These are phyloP conservation scores for Trichomonascaceae sp. DNA, from an alignment of 1,139 yeast genomes.

Conservation along the genomic window DNA sequence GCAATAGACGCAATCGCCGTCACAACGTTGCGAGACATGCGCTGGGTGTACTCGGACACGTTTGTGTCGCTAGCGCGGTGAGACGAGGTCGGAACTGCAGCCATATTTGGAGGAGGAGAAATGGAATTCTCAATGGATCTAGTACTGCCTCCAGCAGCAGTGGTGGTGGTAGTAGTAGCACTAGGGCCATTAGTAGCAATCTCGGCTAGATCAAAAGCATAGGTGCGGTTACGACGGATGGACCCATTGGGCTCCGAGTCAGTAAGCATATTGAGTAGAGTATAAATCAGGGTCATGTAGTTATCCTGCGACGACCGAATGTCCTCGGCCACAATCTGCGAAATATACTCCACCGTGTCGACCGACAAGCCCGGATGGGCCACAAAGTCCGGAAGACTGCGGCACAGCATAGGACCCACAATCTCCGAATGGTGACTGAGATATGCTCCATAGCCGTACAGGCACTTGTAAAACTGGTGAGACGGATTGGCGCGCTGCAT, in stretches of 20 bases:
- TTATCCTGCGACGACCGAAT: constrained; percentile 56
- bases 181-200: constrained; percentile 4
- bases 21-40: constrained; percentile 35
- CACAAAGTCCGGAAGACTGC: constrained; percentile 27
- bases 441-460: constrained; percentile 43
- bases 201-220: constrained; percentile 2
- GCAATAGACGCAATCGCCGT: constrained; percentile 64
- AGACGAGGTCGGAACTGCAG: constrained; percentile 9
- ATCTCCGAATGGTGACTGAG: constrained; percentile 33
- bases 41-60: not conserved
- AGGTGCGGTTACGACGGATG: constrained; percentile 4
- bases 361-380: constrained; percentile 28
- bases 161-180: constrained; percentile 1
- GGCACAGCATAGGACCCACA: constrained; percentile 20
- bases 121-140: constrained; percentile 17
- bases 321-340: constrained; percentile 32
- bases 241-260: constrained; percentile 26
- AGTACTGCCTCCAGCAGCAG: constrained; percentile 1
- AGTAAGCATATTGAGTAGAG: constrained; percentile 61
- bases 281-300: constrained; percentile 75
- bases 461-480: constrained; percentile 31
- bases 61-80: not conserved
- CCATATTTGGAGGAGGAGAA: constrained; percentile 12
- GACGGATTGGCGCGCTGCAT: constrained; percentile 22
- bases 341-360: constrained; percentile 20